Conservation (phyloP, 345 rosid species). For the Salix suchowensis region DNA sequence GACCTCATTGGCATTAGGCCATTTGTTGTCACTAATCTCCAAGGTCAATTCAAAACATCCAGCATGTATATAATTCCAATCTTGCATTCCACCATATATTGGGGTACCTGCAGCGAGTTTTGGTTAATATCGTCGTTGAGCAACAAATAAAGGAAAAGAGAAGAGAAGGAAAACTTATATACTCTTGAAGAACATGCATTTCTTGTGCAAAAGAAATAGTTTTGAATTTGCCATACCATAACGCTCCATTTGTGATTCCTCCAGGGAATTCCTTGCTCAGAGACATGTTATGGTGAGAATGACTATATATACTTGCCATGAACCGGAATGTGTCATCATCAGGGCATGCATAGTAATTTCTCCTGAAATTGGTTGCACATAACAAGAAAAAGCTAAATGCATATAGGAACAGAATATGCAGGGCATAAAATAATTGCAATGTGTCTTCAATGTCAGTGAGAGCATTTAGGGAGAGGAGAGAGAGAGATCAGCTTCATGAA, state of each 20-base stretch:
- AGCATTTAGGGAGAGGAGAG: background rate
- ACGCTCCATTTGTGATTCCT: constrained; percentile 95
- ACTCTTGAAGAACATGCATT: background rate
- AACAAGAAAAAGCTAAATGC: constrained; percentile 1
- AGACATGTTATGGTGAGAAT: constrained; percentile 85
- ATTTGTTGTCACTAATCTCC: constrained; percentile 88
- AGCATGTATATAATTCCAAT: constrained; percentile 94
- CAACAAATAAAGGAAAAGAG: background rate
- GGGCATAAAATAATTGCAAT: background rate
- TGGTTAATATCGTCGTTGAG: constrained; percentile 10
- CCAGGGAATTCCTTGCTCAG: constrained; percentile 78
- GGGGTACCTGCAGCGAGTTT: constrained; percentile 77
- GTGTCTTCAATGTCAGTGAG: background rate
- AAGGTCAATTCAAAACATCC: constrained; percentile 95
- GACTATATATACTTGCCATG: constrained; percentile 77
- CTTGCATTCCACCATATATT: constrained; percentile 98
- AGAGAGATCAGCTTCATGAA: constrained; percentile 1
- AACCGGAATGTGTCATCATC: constrained; percentile 81
- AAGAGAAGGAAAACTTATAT: background rate
- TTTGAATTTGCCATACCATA: constrained; percentile 45
- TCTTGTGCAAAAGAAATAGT: background rate
- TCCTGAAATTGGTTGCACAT: constrained; percentile 47
- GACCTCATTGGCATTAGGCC: constrained; percentile 91
- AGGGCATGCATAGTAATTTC: constrained; percentile 72
- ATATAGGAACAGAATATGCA: constrained; percentile 2